phyloP scores from a whole-genome alignment of 1,284 basidiomycete genomes.

The Rhodotorula sp. region DNA sequence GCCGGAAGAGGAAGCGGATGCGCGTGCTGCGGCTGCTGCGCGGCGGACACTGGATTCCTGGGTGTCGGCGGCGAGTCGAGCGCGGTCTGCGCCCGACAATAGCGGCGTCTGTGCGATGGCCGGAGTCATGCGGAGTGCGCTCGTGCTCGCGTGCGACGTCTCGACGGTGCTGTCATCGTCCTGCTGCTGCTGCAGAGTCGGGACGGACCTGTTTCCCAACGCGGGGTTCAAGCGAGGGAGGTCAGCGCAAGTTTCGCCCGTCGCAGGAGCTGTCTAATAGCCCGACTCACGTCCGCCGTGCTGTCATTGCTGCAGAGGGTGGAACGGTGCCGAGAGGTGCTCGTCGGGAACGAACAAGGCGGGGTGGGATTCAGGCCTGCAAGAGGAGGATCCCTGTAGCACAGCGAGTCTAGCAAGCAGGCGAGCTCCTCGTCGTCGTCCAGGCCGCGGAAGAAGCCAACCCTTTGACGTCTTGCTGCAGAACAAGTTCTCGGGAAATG shows the following conservation, averaged over 20 bases:
- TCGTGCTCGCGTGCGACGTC: background rate
- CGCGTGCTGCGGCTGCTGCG: too few species aligned
- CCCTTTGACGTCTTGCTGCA: background rate
- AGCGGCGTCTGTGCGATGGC: conserved; percentile 11
- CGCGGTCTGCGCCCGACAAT: conserved; percentile 7
- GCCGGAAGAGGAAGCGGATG: too few species aligned
- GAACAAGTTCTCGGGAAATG: too few species aligned
- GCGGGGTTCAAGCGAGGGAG: background rate
- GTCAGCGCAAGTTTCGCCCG: background rate
- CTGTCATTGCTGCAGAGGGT: too few species aligned
- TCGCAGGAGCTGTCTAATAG: too few species aligned
- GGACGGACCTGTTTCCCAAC: conserved; percentile 11
- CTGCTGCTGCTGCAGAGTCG: background rate
- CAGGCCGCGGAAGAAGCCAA: background rate
- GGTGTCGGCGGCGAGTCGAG: background rate
- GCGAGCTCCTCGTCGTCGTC: background rate
- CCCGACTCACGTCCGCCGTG: too few species aligned
- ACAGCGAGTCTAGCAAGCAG: background rate
- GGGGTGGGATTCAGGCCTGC: background rate
- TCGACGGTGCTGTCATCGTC: conserved; percentile 18
- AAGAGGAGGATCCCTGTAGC: background rate
- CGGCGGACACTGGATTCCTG: too few species aligned
- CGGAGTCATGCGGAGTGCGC: background rate
- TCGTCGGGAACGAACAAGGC: background rate
- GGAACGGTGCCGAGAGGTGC: too few species aligned